Evolutionary conservation across 495 filamentous ascomycete genomes (phyloP), one percentile per base, ranked within the genome.

Genomic region (Aspergillus baeticus): DNA sequence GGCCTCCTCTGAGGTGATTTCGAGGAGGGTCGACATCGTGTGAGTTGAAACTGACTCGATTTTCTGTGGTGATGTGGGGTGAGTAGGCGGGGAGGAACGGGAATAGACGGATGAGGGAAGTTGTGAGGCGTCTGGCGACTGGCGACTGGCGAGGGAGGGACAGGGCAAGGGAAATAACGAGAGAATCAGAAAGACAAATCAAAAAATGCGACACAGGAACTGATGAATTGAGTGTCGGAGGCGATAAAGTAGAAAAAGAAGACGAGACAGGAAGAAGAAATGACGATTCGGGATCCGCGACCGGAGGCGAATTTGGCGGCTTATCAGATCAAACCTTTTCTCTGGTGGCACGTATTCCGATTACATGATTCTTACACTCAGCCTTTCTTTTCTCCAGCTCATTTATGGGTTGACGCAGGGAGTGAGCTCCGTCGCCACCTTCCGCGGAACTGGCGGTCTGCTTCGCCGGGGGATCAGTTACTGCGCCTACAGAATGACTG

Each of bases 1-100:
- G 60, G 81, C 82, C 54, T 78, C 72, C 55, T 87, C 83, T 51
- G 77, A 81, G 44, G 76, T 80, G 74, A 96, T 89, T 70, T 91
- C 87, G 59, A 77, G 80, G 63, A 96, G 78, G 20, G 79, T 81
- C 58, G 88, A 89, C 88, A 91, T 91, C 26, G 55, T 55, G 57
- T 34, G 37, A 29, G n/a, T n/a, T 29, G 35, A 10, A 11, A 13
- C 20, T 26, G 37, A 18, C 14, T 60, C 39, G 60, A 48, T 58
- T 49, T 57, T 33, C 18, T 37, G 17, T 37, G 51, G 43, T 43
- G 62, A 51, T 42, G 37, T 37, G 49, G 35, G 55, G 44, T 51
- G 51, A 49, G 58, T 55, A 44, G 43, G 53, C 15, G 53, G 37
- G 42, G 43, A 14, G 14, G 22, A 50, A 50, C 47, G 47, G 47